Evolutionary conservation across 2,329 filamentous ascomycete species (phyloP), one percentile per base, ranked within the genome.

Genomic region (Fusarium sp.): DNA sequence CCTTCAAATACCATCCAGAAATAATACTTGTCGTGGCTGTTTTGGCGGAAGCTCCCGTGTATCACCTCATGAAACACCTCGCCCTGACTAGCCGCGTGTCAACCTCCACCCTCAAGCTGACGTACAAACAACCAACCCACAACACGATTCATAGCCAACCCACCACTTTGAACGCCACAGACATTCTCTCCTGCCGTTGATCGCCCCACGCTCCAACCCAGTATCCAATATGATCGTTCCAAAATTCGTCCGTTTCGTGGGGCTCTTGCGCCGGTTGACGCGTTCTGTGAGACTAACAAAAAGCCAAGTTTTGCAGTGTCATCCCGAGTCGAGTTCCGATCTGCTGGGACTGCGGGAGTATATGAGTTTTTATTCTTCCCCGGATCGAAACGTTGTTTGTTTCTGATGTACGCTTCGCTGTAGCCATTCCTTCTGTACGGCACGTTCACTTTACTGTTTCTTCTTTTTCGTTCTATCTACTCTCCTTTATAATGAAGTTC

Each of bases 401-500:
- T 26, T 22, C 13, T 18, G 30, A 20, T n/a, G 10, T 41, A 47
- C 44, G 26, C n/a, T 44, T 44, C 36, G 47, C 54, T 68, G 47
- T 61, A 20, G 50, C 39, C 36, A 42, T 70, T 58, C 38, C 20
- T 65, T 53, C 41, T 47, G 26, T 36, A 30, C 26, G 24, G 35
- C 39, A 41, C 59, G 15, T 60, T 70, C 60, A 38, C 47, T 70
- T 54, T 17, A 41, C 24, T 28, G 9, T 47, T 55, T 35, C 60
- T 42, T 50, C 50, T 36, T 28, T 54, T 50, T 42, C 17, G 18
- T 63, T 47, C 8, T 24, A 24, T 18, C 35, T 53, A 70, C 66
- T 55, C 39, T 70, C 66, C n/a, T 70, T 70, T 60, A 70, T 70
- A 50, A 73, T 73, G 70, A 73, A 60, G 55, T 35, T 72, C 36